Evolutionary conservation across 805 yeast genomes (phyloP).

Genomic region (Barnettozyma sp.): DNA sequence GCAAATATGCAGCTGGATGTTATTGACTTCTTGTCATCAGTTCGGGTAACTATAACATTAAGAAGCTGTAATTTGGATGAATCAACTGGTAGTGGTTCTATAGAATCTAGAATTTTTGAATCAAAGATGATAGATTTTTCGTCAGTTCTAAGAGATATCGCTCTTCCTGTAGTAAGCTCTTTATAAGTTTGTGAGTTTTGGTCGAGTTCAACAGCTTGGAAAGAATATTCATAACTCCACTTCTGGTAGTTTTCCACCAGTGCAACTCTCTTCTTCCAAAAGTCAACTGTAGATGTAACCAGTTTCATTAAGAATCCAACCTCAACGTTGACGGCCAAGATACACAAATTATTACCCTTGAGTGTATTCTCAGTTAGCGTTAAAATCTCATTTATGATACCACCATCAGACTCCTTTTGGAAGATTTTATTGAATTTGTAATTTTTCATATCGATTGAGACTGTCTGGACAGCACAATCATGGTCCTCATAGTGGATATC

Average conservation of each 20-base stretch:
- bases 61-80: neutral
- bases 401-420: neutral
- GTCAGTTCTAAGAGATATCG: neutral
- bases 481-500: neutral
- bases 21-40: neutral
- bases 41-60: constrained; percentile 1
- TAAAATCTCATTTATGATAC: constrained; percentile 6
- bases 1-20: constrained; percentile 3
- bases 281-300: neutral
- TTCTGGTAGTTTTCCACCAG: constrained; percentile 3
- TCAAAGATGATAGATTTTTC: neutral
- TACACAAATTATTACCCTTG: constrained; percentile 7
- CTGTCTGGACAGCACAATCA: constrained; percentile 2
- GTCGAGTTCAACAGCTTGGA: constrained; percentile 3
- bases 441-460: neutral
- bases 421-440: constrained; percentile 13
- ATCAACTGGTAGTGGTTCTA: neutral
- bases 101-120: neutral
- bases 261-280: constrained; percentile 2
- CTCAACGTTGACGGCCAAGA: neutral
- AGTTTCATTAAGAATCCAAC: neutral
- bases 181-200: neutral
- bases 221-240: neutral
- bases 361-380: constrained; percentile 10
- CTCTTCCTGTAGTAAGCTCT: neutral